Evolutionary conservation across 306 rosid species (phyloP).

Genomic region (Casuarina equisetifolia): DNA sequence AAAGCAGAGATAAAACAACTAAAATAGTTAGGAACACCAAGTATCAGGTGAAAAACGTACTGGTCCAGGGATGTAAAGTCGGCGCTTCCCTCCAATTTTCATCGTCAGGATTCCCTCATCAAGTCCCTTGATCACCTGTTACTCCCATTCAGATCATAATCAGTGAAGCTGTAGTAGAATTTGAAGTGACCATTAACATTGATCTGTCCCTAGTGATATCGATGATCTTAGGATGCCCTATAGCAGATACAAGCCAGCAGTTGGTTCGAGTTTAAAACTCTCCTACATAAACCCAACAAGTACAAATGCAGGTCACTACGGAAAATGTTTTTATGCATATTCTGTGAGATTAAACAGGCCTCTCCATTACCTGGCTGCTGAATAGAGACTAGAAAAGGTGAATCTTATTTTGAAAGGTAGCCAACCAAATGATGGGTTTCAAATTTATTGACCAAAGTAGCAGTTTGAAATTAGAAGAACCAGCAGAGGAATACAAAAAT

Average conservation of each 20-base stretch:
- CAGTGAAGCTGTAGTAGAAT: constrained; percentile 17
- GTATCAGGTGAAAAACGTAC: constrained; percentile 52
- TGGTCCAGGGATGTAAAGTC: constrained; percentile 86
- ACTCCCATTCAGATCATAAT: constrained; percentile 28
- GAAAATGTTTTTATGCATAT: background rate
- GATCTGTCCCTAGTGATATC: background rate
- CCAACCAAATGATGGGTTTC: background rate
- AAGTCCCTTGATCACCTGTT: constrained; percentile 95
- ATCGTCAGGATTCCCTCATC: constrained; percentile 90
- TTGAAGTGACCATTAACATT: background rate
- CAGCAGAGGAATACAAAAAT: background rate
- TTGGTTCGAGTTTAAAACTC: background rate
- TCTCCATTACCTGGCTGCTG: background rate
- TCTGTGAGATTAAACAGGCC: background rate
- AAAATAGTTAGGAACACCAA: background rate
- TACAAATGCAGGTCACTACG: background rate
- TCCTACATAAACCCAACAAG: background rate
- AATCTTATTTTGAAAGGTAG: background rate
- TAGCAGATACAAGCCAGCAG: background rate
- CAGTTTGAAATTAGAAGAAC: background rate
- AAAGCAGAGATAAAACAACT: background rate
- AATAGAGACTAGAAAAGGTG: background rate
- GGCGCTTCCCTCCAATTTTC: constrained; percentile 91
- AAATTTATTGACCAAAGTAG: background rate
- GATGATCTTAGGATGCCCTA: background rate